phyloP scores from a whole-genome alignment of 345 rosid genomes.

The Microthlaspi erraticum region DNA sequence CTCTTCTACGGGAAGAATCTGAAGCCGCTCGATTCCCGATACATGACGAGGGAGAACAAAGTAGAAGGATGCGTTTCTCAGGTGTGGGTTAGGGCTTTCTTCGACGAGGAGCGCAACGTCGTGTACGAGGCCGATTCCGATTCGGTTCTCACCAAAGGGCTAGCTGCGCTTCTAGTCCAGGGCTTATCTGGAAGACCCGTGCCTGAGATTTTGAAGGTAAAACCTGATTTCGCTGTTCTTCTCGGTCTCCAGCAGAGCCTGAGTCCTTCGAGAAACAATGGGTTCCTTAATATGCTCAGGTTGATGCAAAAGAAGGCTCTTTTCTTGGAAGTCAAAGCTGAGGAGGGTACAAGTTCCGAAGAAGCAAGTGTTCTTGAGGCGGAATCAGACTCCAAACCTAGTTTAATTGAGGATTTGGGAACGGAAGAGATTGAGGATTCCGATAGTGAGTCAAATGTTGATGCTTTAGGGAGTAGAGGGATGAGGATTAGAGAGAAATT shows the following conservation, averaged over 20 bases:
- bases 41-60: slow-evolving; percentile 79
- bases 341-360: slow-evolving; percentile 41
- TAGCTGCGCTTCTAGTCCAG: slow-evolving; percentile 87
- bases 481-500: slow-evolving; percentile 70
- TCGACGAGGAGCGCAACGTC: slow-evolving; percentile 65
- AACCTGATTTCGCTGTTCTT: slow-evolving; percentile 77
- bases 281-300: slow-evolving; percentile 90
- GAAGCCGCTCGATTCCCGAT: slow-evolving; percentile 68
- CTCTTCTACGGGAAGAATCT: slow-evolving; percentile 78
- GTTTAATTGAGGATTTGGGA: neutral
- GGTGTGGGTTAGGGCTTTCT: slow-evolving; percentile 94
- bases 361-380: slow-evolving; percentile 32
- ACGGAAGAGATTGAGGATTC: slow-evolving; percentile 23
- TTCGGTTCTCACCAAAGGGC: slow-evolving; percentile 78
- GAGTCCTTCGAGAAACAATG: slow-evolving; percentile 87
- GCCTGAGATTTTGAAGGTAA: slow-evolving; percentile 70
- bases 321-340: slow-evolving; percentile 51
- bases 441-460: slow-evolving; percentile 8
- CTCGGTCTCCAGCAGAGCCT: slow-evolving; percentile 89
- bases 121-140: slow-evolving; percentile 93
- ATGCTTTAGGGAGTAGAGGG: slow-evolving; percentile 77
- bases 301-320: slow-evolving; percentile 91
- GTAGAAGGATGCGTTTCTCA: slow-evolving; percentile 95
- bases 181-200: slow-evolving; percentile 82
- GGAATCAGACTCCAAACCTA: slow-evolving; percentile 19